Percentiles rank a stretch among this genome's conserved stretches.
phyloP scores from a whole-genome alignment of 1,284 basidiomycete species.

The Microbotryum intermedium region DNA sequence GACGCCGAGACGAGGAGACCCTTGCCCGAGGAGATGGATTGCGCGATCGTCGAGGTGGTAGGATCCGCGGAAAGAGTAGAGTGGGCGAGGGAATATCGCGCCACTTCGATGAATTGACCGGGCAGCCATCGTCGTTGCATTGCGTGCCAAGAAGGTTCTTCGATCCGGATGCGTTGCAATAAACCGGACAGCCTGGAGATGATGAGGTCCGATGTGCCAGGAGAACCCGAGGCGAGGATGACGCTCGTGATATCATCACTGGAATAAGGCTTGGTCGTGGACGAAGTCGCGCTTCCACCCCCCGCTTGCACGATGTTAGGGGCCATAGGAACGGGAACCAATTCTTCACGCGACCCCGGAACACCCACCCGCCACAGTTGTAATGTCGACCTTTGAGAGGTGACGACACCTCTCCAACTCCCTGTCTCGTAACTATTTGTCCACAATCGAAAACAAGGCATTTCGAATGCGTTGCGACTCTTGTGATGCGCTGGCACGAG shows the following conservation, averaged over 20 bases:
- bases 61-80: too few relatives aligned
- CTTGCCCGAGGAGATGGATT: conserved; percentile 3
- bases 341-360: not conserved
- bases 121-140: not conserved
- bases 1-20: conserved; percentile 5
- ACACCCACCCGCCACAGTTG: not conserved
- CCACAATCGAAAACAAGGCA: not conserved
- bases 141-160: not conserved
- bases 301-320: too few relatives aligned
- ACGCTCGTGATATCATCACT: not conserved
- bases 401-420: not conserved
- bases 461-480: not conserved
- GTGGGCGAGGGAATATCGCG: not conserved
- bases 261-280: not conserved
- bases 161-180: not conserved
- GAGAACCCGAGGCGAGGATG: not conserved
- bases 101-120: not conserved
- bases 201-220: not conserved
- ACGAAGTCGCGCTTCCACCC: not conserved
- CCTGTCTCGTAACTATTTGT: too few relatives aligned
- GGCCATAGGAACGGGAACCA: not conserved
- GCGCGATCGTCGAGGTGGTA: conserved; percentile 1
- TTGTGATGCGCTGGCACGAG: too few relatives aligned
- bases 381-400: not conserved
- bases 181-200: not conserved